Evolutionary conservation across 495 filamentous ascomycete genomes (phyloP), one percentile per base, ranked within the genome.

Genomic region (Aspergillus ostianus): DNA sequence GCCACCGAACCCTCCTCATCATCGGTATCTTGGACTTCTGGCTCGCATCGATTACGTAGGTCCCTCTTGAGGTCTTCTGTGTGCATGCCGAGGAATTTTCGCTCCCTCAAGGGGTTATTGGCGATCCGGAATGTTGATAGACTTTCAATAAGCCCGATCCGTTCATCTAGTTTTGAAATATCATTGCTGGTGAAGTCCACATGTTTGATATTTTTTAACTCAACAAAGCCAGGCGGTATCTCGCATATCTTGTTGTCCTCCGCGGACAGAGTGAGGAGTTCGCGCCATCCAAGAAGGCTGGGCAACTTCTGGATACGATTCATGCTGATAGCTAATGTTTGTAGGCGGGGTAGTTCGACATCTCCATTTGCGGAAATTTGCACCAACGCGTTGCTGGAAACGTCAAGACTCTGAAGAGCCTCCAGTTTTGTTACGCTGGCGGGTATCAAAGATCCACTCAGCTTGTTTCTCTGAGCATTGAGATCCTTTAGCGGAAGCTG

Each of bases 71-170:
- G 71, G 54, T 92, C 89, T 19, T 91, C 90, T 0, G 90, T 91
- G 23, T 80, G 79, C 80, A 96, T 89, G 20, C 77, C 87, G 30
- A 92, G 77, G 56, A 94, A 89, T 69, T 90, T 95, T 63, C 89
- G 91, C 63, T 97, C 92, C 48, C 88, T 79, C 13, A 98, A 73
- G 6, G 94, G 94, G 66, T 98, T 98, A 15, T 90, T 91, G 49
- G 86, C 85, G 41, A 98, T 79, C 12, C 84, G 84, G 45, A 97
- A 81, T 57, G 84, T 85, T 9, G 82, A 79, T 9, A 98, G 77
- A 52, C 74, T 87, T 4, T 91, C 84, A 90, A 98, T 96, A 27
- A 84, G 72, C 6, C 90, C 90, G 58, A 98, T 84, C 63, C 83
- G 83, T 12, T 89, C 82, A 62, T 95, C 91, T 36, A 98, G 65